A percentile compares a stretch with the other conserved stretches of the same genome.
Evolutionary conservation across 768 basidiomycete genomes (phyloP).

Genomic region (Rhodotorula babjevae): DNA sequence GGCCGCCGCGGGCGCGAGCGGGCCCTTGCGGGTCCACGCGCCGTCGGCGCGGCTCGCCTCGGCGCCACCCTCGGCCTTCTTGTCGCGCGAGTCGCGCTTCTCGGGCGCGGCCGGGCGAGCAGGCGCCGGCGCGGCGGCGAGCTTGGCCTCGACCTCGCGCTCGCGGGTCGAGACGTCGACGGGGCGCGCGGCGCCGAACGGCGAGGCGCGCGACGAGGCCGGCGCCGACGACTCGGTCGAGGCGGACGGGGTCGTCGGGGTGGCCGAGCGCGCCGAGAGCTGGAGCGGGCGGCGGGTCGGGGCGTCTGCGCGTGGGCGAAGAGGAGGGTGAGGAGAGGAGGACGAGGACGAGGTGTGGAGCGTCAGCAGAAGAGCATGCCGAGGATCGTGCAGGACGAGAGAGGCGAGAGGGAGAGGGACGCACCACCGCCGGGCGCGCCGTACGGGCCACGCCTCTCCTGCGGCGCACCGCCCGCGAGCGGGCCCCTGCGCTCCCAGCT

Average conservation of each 20-base stretch:
- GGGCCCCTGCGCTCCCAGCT: conserved; percentile 30
- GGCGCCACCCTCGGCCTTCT: not conserved
- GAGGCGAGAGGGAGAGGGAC: not conserved
- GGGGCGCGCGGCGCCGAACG: conserved; percentile 86
- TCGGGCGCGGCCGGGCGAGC: too few relatives aligned
- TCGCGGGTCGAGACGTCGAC: conserved; percentile 77
- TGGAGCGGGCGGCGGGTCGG: conserved; percentile 60
- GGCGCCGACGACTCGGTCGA: conserved; percentile 45
- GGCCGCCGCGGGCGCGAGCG: conserved; percentile 6
- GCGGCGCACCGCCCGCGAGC: not conserved
- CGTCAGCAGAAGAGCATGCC: not conserved
- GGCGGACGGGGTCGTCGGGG: conserved; percentile 56
- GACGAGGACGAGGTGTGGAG: not conserved
- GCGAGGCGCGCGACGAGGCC: conserved; percentile 57
- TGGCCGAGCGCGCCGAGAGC: conserved; percentile 72
- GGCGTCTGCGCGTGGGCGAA: conserved; percentile 61
- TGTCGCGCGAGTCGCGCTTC: conserved; percentile 1
- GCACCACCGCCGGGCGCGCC: not conserved
- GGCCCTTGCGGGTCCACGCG: conserved; percentile 24
- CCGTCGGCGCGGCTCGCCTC: conserved; percentile 12
- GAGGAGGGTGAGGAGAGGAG: not conserved
- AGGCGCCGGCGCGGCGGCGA: not conserved
- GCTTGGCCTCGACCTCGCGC: conserved; percentile 60
- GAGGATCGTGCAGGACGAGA: too few relatives aligned
- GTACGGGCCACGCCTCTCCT: too few relatives aligned